Evolutionary conservation across 352 stramenopile genomes (phyloP), one percentile per base, ranked within the genome.

Genomic region (Phytophthora syringae): DNA sequence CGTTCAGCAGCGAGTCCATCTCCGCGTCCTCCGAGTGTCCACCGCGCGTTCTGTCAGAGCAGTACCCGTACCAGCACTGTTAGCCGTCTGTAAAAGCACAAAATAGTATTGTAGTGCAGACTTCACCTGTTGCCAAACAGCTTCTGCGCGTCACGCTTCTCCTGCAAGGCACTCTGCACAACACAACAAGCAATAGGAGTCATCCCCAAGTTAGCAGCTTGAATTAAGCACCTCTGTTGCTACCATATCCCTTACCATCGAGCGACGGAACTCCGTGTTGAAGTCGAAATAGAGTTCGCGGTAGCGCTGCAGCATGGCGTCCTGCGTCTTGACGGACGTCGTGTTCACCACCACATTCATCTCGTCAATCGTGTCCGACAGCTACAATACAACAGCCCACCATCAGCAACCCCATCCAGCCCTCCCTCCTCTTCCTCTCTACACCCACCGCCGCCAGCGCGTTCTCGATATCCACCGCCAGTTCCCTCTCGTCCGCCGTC

Each of bases 201-300:
- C 39, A 22, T 7, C 7, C 24, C 18, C n/a, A 42, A 32, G 27
- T 32, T 9, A 32, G 27, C 27, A 32, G 9, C 27, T n/a, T n/a
- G n/a, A 42, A 42, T 16, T 40, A 15, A 3, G 34, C 6, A 21
- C 6, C 16, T 21, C 39, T 15, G 5, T 7, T n/a, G 13, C 1
- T 10, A 45, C n/a, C 5, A 45, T 45, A n/a, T 45, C 7, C 39
- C 67, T 49, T 59, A 95, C 88, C 80, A 92, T 90, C 0, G 86
- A 92, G 24, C 86, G 83, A 69, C 97, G 88, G 70, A 98, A 99
- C 72, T 99, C 94, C 21, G 88, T 95, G 34, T 93, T 96, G 34
- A 97, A 97, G 77, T 99, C 95, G 63, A 98, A 98, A 44, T 98
- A 88, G 52, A 98, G 89, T 75, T 98, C 95, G 24, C 95, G 88